Percentiles rank a stretch among this genome's conserved stretches.
These are phyloP conservation scores for Fusarium zealandicum DNA, from an alignment of 2,329 filamentous ascomycete genomes.

Conservation along the genomic window DNA sequence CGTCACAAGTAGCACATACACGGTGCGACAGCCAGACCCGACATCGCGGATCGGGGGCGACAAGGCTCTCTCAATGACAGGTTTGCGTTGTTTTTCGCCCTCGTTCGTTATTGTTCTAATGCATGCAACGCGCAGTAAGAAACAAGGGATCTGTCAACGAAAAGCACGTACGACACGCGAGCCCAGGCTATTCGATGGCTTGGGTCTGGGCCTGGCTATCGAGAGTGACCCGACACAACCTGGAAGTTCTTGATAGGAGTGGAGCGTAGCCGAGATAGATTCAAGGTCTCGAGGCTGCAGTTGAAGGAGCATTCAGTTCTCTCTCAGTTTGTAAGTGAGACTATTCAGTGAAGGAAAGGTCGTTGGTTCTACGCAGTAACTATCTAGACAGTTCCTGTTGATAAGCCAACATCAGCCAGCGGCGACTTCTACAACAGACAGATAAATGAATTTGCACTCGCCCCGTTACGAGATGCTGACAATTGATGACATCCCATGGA, in stretches of 20 bases:
- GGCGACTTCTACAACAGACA: no score
- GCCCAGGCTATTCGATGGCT: constrained; percentile 4
- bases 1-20: constrained; percentile 33
- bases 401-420: no score
- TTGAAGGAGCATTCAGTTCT: not conserved
- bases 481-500: constrained; percentile 24
- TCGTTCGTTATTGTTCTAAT: not conserved
- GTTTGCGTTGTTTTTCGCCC: not conserved
- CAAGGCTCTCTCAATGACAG: constrained; percentile 15
- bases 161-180: not conserved
- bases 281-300: not conserved
- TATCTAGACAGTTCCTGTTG: no score
- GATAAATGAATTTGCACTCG: not conserved
- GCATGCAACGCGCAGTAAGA: not conserved
- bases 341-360: no score
- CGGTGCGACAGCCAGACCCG: constrained; percentile 41
- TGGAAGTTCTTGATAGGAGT: not conserved
- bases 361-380: no score
- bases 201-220: constrained; percentile 4
- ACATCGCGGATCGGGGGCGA: constrained; percentile 34
- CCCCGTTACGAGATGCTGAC: constrained; percentile 27
- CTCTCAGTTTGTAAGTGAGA: no score
- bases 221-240: not conserved
- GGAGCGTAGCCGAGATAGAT: not conserved
- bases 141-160: not conserved